These are phyloP conservation scores for Sindora glabra DNA, from an alignment of 306 rosid genomes.

Conservation along the genomic window DNA sequence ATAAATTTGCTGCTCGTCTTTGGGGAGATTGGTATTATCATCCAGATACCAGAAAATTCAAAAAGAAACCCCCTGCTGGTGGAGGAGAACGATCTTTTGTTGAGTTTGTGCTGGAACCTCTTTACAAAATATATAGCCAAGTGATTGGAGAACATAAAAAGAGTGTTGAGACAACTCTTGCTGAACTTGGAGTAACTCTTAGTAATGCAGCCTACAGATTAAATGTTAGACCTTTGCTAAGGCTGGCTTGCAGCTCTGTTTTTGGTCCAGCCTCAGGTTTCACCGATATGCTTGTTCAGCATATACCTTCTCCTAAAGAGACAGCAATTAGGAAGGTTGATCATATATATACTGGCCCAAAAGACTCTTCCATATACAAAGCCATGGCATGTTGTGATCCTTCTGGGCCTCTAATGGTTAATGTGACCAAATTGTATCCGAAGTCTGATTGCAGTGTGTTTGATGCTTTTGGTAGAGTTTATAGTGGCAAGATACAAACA, in stretches of 20 bases:
- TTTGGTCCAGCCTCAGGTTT: slow-evolving; percentile 87
- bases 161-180: slow-evolving; percentile 97
- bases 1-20: slow-evolving; percentile 80
- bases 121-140: slow-evolving; percentile 90
- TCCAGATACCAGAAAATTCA: slow-evolving; percentile 68
- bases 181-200: slow-evolving; percentile 85
- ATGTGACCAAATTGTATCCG: slow-evolving; percentile 88
- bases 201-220: slow-evolving; percentile 91
- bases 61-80: slow-evolving; percentile 72
- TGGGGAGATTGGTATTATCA: slow-evolving; percentile 93
- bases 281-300: slow-evolving; percentile 91
- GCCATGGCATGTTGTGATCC: slow-evolving; percentile 84
- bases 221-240: slow-evolving; percentile 87
- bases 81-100: slow-evolving; percentile 98
- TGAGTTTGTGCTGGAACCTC: slow-evolving; percentile 86
- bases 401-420: slow-evolving; percentile 86
- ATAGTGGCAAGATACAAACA: slow-evolving; percentile 86
- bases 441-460: slow-evolving; percentile 97
- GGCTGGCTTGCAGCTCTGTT: slow-evolving; percentile 96
- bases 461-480: slow-evolving; percentile 97
- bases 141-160: slow-evolving; percentile 97
- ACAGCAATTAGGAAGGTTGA: slow-evolving; percentile 80
- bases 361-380: slow-evolving; percentile 73
- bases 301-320: slow-evolving; percentile 88
- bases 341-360: slow-evolving; percentile 81